Evolutionary conservation across 2,329 filamentous ascomycete genomes (phyloP), one percentile per base, ranked within the genome.

Genomic region (Trichoderma citrinoviride): DNA sequence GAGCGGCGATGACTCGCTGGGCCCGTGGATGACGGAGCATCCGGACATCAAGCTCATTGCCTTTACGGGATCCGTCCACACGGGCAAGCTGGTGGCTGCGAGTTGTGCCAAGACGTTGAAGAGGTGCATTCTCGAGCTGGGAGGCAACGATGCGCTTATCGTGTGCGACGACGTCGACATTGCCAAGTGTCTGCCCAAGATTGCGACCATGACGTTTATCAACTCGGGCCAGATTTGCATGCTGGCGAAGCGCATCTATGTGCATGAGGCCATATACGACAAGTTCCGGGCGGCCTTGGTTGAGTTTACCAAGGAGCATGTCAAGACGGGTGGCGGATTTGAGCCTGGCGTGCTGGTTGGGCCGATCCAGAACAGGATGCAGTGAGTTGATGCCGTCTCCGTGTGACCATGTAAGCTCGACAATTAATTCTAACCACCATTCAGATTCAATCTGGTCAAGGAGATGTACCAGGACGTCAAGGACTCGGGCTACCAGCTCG

Each of bases 51-150:
- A 81, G 66, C 88, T 87, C 78, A 82, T 89, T 74, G 81, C 78
- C 1, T 95, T 95, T 70, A 94, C 91, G 0, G 91, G 91, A 29
- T 90, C 87, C 8, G 90, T 87, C 1, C 81, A 80, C 2, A 92
- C 90, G 0, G 91, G 89, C 1, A 85, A 86, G 64, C 80, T 87
- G 61, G 91, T 94, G 61, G 90, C 92, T 84, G 89, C 90, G 71
- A 83, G 86, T 72, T 89, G 90, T 0, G 83, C 87, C 5, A 79
- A 83, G 1, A 90, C 82, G 5, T 74, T 87, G 70, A 90, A 90
- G 77, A 87, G 87, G 70, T 82, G 89, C 10, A 85, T 85, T 2
- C 80, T 90, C 19, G 87, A 90, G 75, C 84, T 88, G 0, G 88
- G 88, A n/a, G 88, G 88, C 53, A 90, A 90, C 74, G 86, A 82